phyloP scores from a whole-genome alignment of 2,329 filamentous ascomycete species.

The Eutypa lata region DNA sequence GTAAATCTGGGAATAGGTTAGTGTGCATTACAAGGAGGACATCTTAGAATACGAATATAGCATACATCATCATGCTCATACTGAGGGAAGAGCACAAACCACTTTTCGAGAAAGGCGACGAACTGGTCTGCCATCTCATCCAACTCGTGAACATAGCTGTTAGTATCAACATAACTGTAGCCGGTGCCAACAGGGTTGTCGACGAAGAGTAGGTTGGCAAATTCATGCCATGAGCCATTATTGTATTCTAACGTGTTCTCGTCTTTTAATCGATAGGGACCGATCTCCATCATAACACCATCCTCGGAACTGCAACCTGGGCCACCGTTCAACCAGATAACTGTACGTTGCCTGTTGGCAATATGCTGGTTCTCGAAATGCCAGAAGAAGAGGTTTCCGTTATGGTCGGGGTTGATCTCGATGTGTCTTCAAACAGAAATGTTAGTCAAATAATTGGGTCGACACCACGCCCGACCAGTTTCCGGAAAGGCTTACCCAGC shows the following conservation, averaged over 20 bases:
- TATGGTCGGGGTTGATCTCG: constrained; percentile 78
- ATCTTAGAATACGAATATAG: constrained; percentile 13
- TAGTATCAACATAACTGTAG: constrained; percentile 90
- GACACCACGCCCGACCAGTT: no score
- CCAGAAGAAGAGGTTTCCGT: constrained; percentile 98
- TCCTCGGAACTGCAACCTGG: constrained; percentile 98
- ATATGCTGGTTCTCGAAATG: constrained; percentile 95
- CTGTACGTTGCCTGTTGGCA: constrained; percentile 82
- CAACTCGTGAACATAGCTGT: constrained; percentile 82
- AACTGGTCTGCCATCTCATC: constrained; percentile 89
- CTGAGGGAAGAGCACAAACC: constrained; percentile 85
- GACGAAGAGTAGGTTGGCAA: constrained; percentile 93
- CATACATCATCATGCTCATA: constrained; percentile 89
- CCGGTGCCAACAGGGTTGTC: constrained; percentile 96
- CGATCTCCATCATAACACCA: constrained; percentile 92
- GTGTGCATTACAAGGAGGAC: neutral
- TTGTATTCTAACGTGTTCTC: constrained; percentile 72
- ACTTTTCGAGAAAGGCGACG: constrained; percentile 84
- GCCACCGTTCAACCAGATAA: constrained; percentile 96
- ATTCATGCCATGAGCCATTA: constrained; percentile 97
- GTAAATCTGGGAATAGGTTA: constrained; percentile 63
- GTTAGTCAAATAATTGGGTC: neutral
- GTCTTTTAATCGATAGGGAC: constrained; percentile 83
- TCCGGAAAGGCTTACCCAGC: constrained; percentile 68
- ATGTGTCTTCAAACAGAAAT: constrained; percentile 64